These are phyloP conservation scores for Tulasnella sp. DNA, from an alignment of 768 basidiomycete species.

Conservation along the genomic window DNA sequence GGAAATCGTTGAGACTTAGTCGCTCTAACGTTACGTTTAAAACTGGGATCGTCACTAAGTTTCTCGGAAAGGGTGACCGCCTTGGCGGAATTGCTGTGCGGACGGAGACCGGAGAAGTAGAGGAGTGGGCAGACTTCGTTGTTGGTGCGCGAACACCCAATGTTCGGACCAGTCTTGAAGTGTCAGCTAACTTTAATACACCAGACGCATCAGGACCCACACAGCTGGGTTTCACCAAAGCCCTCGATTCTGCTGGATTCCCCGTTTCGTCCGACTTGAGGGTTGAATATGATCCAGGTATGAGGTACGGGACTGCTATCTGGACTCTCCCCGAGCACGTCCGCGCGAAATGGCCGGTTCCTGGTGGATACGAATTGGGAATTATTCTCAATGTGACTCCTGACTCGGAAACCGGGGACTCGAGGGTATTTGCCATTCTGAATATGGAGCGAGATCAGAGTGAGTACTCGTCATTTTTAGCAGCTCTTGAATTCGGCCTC, in stretches of 20 bases:
- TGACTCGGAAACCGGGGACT: slow-evolving; percentile 16
- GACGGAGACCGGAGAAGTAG: background rate
- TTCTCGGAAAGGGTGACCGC: background rate
- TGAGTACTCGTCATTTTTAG: background rate
- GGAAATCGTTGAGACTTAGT: background rate
- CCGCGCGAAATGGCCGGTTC: background rate
- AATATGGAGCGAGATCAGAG: background rate
- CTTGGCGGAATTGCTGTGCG: background rate
- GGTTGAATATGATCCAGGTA: slow-evolving; percentile 24
- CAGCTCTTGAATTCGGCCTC: background rate
- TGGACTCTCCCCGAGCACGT: slow-evolving; percentile 25
- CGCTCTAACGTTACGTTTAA: slow-evolving; percentile 14
- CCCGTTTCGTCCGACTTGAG: background rate
- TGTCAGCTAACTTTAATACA: background rate
- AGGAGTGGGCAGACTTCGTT: slow-evolving; percentile 14
- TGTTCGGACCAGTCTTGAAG: background rate
- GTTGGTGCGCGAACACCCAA: background rate
- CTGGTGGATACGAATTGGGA: background rate
- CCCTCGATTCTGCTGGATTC: slow-evolving; percentile 17
- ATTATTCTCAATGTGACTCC: background rate
- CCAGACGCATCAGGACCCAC: slow-evolving; percentile 29
- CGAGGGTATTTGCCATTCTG: background rate
- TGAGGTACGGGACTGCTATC: slow-evolving; percentile 1
- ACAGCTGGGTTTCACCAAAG: slow-evolving; percentile 23
- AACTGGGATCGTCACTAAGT: slow-evolving; percentile 13